Evolutionary conservation across 2,329 filamentous ascomycete genomes (phyloP).

Genomic region (Aspergillus thermomutatus): DNA sequence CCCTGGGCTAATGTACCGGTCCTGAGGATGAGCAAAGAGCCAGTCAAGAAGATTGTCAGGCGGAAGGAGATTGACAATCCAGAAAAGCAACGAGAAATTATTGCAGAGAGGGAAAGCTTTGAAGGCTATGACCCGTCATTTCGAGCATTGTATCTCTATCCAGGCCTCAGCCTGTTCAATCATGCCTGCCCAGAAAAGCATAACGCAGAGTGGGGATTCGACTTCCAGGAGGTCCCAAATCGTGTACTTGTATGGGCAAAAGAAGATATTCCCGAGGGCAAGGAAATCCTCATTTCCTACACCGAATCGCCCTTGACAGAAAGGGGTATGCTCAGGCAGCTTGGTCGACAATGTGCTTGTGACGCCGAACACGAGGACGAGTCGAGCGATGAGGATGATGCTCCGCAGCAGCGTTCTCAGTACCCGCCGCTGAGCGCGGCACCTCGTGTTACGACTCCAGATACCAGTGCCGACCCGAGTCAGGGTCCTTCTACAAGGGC

Average conservation of each 20-base stretch:
- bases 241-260: conserved; percentile 28
- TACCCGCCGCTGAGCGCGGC: not conserved
- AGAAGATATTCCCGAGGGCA: conserved; percentile 17
- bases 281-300: conserved; percentile 27
- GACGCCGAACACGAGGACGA: not conserved
- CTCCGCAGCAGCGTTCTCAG: not conserved
- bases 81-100: conserved; percentile 7
- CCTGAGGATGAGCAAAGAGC: conserved; percentile 1
- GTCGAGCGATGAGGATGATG: not conserved
- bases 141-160: conserved; percentile 29
- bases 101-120: not conserved
- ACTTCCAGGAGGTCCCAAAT: conserved; percentile 22
- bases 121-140: conserved; percentile 21
- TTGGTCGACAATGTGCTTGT: conserved; percentile 18
- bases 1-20: conserved; percentile 26
- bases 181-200: conserved; percentile 16
- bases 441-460: not conserved
- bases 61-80: not conserved
- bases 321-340: conserved; percentile 6
- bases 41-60: conserved; percentile 7
- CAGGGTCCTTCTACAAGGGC: not conserved
- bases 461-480: not conserved
- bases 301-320: conserved; percentile 5
- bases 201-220: conserved; percentile 32
- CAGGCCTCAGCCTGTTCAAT: conserved; percentile 33